These are phyloP conservation scores for Spiromastix sp. DNA, from an alignment of 2,329 filamentous ascomycete species.

Conservation along the genomic window DNA sequence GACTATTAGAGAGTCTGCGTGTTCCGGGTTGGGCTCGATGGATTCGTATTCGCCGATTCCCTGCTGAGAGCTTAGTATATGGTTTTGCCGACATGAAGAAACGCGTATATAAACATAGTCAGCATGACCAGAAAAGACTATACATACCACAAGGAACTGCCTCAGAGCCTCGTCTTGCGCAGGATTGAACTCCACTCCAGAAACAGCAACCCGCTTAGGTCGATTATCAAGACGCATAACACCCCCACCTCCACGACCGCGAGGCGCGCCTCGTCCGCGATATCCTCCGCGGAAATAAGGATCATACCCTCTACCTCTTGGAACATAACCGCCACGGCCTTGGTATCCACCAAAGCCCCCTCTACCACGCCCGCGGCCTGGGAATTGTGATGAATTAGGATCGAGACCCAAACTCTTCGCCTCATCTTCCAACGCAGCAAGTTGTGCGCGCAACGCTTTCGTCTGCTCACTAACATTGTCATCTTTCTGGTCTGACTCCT, in stretches of 20 bases:
- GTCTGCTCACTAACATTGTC: conserved; percentile 38
- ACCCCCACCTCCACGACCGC: conserved; percentile 32
- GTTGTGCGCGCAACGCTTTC: conserved; percentile 42
- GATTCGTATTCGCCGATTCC: conserved; percentile 37
- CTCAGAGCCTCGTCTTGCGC: conserved; percentile 46
- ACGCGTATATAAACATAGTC: too few species aligned
- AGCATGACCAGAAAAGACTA: conserved; percentile 2
- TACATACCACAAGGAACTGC: conserved; percentile 43
- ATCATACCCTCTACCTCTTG: conserved; percentile 31
- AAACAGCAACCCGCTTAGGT: conserved; percentile 43
- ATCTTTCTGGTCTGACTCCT: conserved; percentile 11
- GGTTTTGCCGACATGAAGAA: conserved; percentile 3
- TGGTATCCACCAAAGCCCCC: conserved; percentile 18
- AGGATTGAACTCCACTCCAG: conserved; percentile 36
- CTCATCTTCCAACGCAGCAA: conserved; percentile 46
- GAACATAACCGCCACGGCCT: conserved; percentile 28
- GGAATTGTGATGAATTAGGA: conserved; percentile 24
- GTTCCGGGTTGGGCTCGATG: conserved; percentile 32
- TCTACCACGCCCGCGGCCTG: conserved; percentile 21
- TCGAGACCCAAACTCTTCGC: conserved; percentile 44
- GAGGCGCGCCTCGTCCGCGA: conserved; percentile 25
- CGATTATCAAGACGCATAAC: conserved; percentile 50
- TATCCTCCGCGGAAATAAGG: conserved; percentile 28
- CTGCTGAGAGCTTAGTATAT: conserved; percentile 19
- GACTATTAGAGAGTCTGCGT: conserved; percentile 30